Base-by-base conservation (phyloP, 148 eudicot genomes). In the Nepenthes gracilis region DNA sequence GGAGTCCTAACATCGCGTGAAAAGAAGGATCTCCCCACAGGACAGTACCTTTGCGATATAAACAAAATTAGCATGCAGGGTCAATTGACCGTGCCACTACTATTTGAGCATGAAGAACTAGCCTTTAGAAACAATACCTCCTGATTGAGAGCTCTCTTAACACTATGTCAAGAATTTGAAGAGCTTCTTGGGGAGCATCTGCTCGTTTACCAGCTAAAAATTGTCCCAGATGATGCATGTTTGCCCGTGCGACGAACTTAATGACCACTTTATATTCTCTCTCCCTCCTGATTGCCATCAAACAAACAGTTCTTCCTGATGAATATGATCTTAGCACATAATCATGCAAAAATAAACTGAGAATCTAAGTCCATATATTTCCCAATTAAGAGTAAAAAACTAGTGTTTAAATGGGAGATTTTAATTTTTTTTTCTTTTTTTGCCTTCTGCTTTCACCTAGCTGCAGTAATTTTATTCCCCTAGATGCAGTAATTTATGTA, bases 11-110 rank as follows among this genome's bases (percentile, higher is more conserved):
- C 71, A 70, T 73, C 75, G 35, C 80, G 84, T 11, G 86, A 81
- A 73, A 79, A 82, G 67, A 85, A 85, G 2, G 84, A 85, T 63
- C 86, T 82, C 36, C 86, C 90, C 6, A 85, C 77, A 11, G 84
- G 80, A 43, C 71, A 72, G 57, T 79, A 85, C 77, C 90, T 83
- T 61, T 58, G 14, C 33, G 32, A 35, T 5, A 37, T 57, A 57
- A 36, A 45, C 40, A 10, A 33, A n/a, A 14, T 55, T 54, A 50
- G 23, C 54, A 56, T 32, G 60, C 36, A 23, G 35, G 56, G n/a
- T 48, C 64, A 55, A 52, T 57, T 23, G 23, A 60, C 45, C 50
- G 43, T 14, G 57, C 36, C 55, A 57, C 15, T 33, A 48, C 38
- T 48, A 9, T 14, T 14, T 23, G 56, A 57, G 33, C 13, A 52